Evolutionary conservation across 2,329 filamentous ascomycete genomes (phyloP).

Genomic region (Alternaria sp.): DNA sequence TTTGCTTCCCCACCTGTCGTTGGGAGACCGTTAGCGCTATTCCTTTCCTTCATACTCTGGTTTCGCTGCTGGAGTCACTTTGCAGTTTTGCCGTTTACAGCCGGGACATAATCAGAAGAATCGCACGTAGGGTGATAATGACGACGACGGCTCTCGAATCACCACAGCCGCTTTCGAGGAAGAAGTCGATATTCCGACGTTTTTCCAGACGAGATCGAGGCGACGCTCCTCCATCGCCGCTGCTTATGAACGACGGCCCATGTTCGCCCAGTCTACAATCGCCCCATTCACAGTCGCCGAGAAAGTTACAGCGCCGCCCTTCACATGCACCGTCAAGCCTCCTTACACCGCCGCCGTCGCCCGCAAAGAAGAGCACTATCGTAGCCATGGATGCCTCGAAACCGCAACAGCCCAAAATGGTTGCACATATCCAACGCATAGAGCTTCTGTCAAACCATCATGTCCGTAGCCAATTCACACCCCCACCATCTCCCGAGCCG

Average conservation of each 20-base stretch:
- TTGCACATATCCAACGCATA: conserved; percentile 20
- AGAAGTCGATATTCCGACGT: conserved; percentile 32
- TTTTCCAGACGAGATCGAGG: conserved; percentile 26
- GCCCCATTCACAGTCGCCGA: conserved; percentile 2
- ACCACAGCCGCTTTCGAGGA: conserved; percentile 24
- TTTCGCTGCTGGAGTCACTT: not conserved
- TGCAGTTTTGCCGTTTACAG: not conserved
- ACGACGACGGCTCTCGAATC: conserved; percentile 28
- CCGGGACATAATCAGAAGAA: conserved; percentile 2
- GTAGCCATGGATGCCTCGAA: conserved; percentile 11
- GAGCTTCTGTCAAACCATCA: conserved; percentile 16
- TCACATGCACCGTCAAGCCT: conserved; percentile 9
- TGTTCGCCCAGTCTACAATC: conserved; percentile 3
- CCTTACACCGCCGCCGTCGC: conserved; percentile 25
- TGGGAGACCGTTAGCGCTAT: conserved; percentile 4
- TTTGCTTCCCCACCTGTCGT: conserved; percentile 9
- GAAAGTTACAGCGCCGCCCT: conserved; percentile 19
- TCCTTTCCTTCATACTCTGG: conserved; percentile 6
- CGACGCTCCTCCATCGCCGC: conserved; percentile 15
- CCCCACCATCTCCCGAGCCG: conserved; percentile 11
- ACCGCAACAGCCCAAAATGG: conserved; percentile 10
- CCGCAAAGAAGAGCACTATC: conserved; percentile 12
- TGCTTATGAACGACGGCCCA: conserved; percentile 12
- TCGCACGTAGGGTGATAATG: conserved; percentile 10
- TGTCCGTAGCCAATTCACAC: conserved; percentile 4